phyloP scores from a whole-genome alignment of 2,329 filamentous ascomycete genomes.

The Byssothecium circinans region DNA sequence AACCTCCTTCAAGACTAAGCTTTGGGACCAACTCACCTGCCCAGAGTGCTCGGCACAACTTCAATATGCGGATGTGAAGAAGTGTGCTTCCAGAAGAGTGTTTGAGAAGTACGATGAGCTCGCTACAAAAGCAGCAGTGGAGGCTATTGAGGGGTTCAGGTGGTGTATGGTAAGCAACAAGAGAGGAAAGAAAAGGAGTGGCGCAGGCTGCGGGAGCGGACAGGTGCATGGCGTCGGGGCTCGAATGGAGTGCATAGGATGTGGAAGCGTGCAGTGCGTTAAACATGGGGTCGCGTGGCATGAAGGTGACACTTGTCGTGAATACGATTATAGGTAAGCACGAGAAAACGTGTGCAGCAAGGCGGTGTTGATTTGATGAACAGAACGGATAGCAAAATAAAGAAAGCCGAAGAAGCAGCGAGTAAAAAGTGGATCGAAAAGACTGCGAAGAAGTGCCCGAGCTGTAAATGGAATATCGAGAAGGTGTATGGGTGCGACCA shows the following conservation, averaged over 20 bases:
- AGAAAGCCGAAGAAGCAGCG: slow-evolving; percentile 32
- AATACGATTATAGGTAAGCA: slow-evolving; percentile 43
- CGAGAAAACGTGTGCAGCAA: background rate
- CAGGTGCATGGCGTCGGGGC: slow-evolving; percentile 54
- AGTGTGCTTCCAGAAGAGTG: slow-evolving; percentile 48
- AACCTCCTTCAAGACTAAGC: slow-evolving; percentile 38
- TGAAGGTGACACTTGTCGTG: slow-evolving; percentile 41
- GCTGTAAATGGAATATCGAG: slow-evolving; percentile 44
- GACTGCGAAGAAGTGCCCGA: slow-evolving; percentile 44
- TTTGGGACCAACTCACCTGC: slow-evolving; percentile 55
- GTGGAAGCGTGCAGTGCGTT: slow-evolving; percentile 42
- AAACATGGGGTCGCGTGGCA: slow-evolving; percentile 44
- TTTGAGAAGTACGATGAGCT: slow-evolving; percentile 52
- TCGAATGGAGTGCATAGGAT: slow-evolving; percentile 45
- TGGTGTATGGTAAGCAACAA: slow-evolving; percentile 51
- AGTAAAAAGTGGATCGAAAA: slow-evolving; percentile 31
- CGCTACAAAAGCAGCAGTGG: slow-evolving; percentile 48
- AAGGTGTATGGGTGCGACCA: slow-evolving; percentile 48
- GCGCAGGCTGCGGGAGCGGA: slow-evolving; percentile 50
- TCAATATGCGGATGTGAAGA: slow-evolving; percentile 50
- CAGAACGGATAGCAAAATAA: slow-evolving; percentile 26
- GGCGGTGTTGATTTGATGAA: background rate
- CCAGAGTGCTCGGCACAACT: slow-evolving; percentile 55
- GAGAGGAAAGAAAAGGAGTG: background rate
- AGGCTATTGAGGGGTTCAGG: slow-evolving; percentile 50